Percentiles rank a stretch among this genome's conserved stretches.
phyloP scores from a whole-genome alignment of 441 rosid species.

The Erysimum cheiri region DNA sequence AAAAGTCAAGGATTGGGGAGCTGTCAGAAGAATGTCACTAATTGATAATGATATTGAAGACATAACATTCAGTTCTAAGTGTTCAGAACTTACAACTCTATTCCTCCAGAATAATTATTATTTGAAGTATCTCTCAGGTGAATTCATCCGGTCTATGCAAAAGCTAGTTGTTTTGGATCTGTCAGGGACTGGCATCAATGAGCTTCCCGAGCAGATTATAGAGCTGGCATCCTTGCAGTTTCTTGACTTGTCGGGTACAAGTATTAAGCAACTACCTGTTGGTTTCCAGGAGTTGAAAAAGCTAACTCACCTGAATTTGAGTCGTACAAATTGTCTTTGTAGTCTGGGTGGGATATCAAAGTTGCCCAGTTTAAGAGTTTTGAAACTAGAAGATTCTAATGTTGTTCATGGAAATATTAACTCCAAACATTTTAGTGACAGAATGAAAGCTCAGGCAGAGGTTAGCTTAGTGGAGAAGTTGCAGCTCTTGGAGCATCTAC shows the following conservation, averaged over 20 bases:
- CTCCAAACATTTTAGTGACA: no score
- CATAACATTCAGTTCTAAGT: neutral
- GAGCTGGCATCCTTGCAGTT: slow-evolving; percentile 19
- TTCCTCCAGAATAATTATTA: slow-evolving; percentile 7
- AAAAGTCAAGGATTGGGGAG: slow-evolving; percentile 28
- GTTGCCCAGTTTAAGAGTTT: slow-evolving; percentile 23
- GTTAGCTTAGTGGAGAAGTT: neutral
- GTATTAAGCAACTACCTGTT: slow-evolving; percentile 26
- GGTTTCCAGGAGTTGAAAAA: slow-evolving; percentile 36
- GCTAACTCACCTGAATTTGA: slow-evolving; percentile 41
- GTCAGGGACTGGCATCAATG: neutral
- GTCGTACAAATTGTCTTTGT: neutral
- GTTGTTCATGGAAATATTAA: neutral
- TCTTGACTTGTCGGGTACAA: slow-evolving; percentile 36
- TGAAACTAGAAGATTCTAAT: slow-evolving; percentile 21
- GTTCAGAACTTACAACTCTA: slow-evolving; percentile 39
- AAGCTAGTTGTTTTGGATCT: slow-evolving; percentile 47
- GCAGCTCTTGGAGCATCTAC: slow-evolving; percentile 23
- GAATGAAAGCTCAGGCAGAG: neutral
- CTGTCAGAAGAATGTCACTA: slow-evolving; percentile 39
- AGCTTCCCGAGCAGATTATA: slow-evolving; percentile 28
- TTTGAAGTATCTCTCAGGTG: slow-evolving; percentile 7
- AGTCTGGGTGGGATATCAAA: slow-evolving; percentile 37
- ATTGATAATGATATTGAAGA: slow-evolving; percentile 38
- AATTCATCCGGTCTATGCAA: slow-evolving; percentile 40